Evolutionary conservation across 176 grass and related monocot species (phyloP).

Genomic region (Microstegium vimineum): DNA sequence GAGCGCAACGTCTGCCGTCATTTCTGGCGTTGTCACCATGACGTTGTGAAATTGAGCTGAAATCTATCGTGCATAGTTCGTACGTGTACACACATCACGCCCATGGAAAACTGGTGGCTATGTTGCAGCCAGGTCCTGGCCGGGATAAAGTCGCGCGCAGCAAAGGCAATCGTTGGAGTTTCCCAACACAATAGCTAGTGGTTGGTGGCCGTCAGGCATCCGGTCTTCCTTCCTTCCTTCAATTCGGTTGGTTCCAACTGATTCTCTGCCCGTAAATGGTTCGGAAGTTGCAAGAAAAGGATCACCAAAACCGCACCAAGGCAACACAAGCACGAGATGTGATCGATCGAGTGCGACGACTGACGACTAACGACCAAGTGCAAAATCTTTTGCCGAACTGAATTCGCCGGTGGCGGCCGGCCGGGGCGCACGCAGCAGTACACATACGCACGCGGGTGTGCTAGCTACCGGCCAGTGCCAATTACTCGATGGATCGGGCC

Average conservation of each 20-base stretch:
- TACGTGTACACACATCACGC: not conserved
- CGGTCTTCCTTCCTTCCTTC: not conserved
- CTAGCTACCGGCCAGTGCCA: no score
- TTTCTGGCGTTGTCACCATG: not conserved
- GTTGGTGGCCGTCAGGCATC: not conserved
- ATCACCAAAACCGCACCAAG: not conserved
- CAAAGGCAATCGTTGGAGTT: not conserved
- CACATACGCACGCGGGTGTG: not conserved
- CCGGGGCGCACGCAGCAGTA: not conserved
- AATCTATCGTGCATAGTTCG: not conserved
- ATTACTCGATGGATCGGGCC: not conserved
- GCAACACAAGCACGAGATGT: no score
- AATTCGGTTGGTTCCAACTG: not conserved
- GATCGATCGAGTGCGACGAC: not conserved
- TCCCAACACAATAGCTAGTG: not conserved
- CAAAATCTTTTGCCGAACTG: not conserved
- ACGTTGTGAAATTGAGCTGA: not conserved
- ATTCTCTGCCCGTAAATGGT: not conserved
- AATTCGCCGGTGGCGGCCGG: no score
- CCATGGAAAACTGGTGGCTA: not conserved
- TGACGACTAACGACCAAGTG: no score
- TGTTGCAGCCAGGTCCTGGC: not conserved
- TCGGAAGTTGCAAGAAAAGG: not conserved
- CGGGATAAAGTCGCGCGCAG: not conserved
- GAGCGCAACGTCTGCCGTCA: no score